These are phyloP conservation scores for Fomitopsis pulvina DNA, from an alignment of 768 basidiomycete genomes.

Conservation along the genomic window DNA sequence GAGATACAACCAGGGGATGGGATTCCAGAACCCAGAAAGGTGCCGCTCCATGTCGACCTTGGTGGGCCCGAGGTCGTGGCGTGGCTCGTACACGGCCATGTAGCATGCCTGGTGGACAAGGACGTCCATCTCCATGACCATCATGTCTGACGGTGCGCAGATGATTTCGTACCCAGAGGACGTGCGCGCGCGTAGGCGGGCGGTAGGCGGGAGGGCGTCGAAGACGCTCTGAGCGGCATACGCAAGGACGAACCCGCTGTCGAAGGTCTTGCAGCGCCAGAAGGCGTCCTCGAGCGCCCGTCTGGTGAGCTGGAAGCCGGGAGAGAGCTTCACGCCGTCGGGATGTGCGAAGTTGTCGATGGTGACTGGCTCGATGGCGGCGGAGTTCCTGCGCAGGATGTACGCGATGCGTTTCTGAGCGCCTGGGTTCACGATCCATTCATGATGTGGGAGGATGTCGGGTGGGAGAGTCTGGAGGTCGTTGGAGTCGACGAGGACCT, in stretches of 20 bases:
- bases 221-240: slow-evolving; percentile 16
- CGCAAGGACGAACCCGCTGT: slow-evolving; percentile 14
- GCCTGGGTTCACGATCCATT: neutral
- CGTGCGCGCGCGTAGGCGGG: slow-evolving; percentile 13
- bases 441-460: too few relatives aligned
- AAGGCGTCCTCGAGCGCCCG: slow-evolving; percentile 17
- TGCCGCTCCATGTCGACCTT: slow-evolving; percentile 9
- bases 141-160: slow-evolving; percentile 9
- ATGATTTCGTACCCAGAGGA: slow-evolving; percentile 10
- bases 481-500: slow-evolving; percentile 7
- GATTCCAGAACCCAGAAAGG: slow-evolving; percentile 10
- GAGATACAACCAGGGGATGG: slow-evolving; percentile 15
- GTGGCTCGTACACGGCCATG: slow-evolving; percentile 11
- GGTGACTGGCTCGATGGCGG: neutral
- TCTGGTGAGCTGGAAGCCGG: slow-evolving; percentile 6
- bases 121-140: slow-evolving; percentile 14
- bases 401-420: slow-evolving; percentile 9
- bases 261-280: slow-evolving; percentile 18
- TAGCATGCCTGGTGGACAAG: slow-evolving; percentile 9
- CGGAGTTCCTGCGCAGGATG: slow-evolving; percentile 6
- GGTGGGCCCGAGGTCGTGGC: slow-evolving; percentile 8
- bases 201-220: slow-evolving; percentile 14
- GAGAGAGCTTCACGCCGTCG: slow-evolving; percentile 9
- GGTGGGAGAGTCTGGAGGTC: slow-evolving; percentile 4
- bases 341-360: slow-evolving; percentile 11